Base-by-base conservation (phyloP, 257 asterid genomes). In the Solanum sparsipilum region DNA sequence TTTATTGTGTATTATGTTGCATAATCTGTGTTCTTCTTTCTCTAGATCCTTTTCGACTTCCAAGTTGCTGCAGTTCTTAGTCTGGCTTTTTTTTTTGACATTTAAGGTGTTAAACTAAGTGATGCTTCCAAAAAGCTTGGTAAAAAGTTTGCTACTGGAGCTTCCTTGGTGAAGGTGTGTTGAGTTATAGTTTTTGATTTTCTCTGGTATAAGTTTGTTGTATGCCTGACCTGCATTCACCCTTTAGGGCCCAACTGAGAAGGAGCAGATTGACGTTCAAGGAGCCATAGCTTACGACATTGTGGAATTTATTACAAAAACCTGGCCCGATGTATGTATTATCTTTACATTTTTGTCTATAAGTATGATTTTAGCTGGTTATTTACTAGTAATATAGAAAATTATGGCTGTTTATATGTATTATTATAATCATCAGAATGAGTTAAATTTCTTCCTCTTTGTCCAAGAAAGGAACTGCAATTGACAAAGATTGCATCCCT, bases 121-220 rank as follows among this genome's bases (percentile, higher is more conserved):
- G 98, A 96, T 90, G 99, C 99, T 81, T 95, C 99, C 78, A 97
- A 97, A 94, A 97, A 94, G 93, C 97, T 97, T 78, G 99, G 99
- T 75, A 97, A 97, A 89, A 97, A 97, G 92, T 97, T 97, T 89
- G 99, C 98, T 75, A 97, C 98, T 71, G 98, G 98, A 82, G 99
- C 98, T 75, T 97, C 99, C 72, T 98, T 97, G 74, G 98, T 95
- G 84, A 97, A 96, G 98, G 98, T 97, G 84, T 32, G 89, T 87
- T 89, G 60, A 84, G 75, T 85, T 75, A 70, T 86, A 79, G 36
- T 56, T 46, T 73, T 38, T 41, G 13, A 78, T 41, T 78, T 36
- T 78, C 63, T 39, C 84, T 78, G 35, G 35, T 25, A 39, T 10
- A 39, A 3, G 31, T 78, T n/a, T 78, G 84, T 8, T 78, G 35